A percentile compares a stretch with the other conserved stretches of the same genome.
phyloP scores from a whole-genome alignment of 805 yeast genomes.

The Yarrowia sp. region DNA sequence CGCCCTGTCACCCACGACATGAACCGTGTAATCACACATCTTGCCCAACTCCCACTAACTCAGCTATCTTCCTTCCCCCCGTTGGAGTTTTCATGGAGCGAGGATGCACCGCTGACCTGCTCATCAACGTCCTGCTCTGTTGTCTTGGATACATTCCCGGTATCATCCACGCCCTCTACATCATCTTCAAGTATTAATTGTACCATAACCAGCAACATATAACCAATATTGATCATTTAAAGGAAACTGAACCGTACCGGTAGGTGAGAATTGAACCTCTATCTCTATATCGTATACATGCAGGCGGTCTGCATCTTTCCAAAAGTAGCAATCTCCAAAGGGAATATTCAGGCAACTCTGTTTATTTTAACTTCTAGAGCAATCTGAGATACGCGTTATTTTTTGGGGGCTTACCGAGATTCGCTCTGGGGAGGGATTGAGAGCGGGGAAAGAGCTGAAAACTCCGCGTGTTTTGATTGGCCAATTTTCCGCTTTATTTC shows the following conservation, averaged over 20 bases:
- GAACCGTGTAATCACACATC: neutral
- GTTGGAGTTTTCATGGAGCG: constrained; percentile 67
- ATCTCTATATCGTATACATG: constrained; percentile 6
- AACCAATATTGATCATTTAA: constrained; percentile 8
- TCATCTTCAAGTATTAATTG: constrained; percentile 43
- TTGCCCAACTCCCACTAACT: constrained; percentile 1
- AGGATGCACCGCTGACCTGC: constrained; percentile 58
- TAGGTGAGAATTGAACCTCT: no score
- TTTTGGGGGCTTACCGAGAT: neutral
- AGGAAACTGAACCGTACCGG: no score
- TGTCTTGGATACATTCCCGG: constrained; percentile 79
- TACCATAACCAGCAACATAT: constrained; percentile 31
- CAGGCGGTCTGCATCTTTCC: constrained; percentile 21
- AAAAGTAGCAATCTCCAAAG: constrained; percentile 17
- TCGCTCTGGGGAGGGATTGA: no score
- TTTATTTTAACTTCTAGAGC: constrained; percentile 9
- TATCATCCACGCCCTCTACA: constrained; percentile 52
- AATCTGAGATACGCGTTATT: constrained; percentile 6
- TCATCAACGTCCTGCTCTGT: constrained; percentile 70
- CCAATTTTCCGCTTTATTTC: no score
- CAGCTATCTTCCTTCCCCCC: constrained; percentile 64
- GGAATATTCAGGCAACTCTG: neutral
- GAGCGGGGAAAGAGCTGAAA: no score
- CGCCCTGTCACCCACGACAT: neutral
- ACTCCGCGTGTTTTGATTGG: no score